These are phyloP conservation scores for Sabuloglossum arenarium DNA, from an alignment of 495 filamentous ascomycete species.

Conservation along the genomic window DNA sequence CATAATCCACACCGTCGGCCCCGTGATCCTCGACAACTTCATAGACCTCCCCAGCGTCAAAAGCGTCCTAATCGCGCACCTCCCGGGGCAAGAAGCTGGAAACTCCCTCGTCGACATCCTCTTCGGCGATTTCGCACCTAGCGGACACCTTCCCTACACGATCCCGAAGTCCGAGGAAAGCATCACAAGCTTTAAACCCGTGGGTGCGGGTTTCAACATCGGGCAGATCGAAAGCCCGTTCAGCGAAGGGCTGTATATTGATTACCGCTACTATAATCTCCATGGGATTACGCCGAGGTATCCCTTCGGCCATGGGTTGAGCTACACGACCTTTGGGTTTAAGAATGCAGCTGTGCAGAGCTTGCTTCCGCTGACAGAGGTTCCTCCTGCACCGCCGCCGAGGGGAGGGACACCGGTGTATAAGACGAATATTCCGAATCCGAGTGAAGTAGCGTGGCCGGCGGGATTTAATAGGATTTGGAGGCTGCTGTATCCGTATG, in stretches of 20 bases:
- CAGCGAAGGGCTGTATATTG: conserved; percentile 62
- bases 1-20: conserved; percentile 67
- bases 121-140: conserved; percentile 73
- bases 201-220: conserved; percentile 17
- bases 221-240: conserved; percentile 38
- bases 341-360: conserved; percentile 31
- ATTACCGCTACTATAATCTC: conserved; percentile 82
- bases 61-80: conserved; percentile 78
- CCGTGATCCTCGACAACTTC: conserved; percentile 62
- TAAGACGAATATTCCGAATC: conserved; percentile 29
- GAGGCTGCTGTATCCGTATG: conserved; percentile 81
- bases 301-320: conserved; percentile 60
- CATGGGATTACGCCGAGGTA: conserved; percentile 40
- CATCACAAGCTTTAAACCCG: neutral
- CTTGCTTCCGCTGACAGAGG: conserved; percentile 31
- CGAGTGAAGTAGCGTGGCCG: conserved; percentile 43
- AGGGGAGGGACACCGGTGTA: conserved; percentile 36
- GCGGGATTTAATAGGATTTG: conserved; percentile 38
- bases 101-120: conserved; percentile 53
- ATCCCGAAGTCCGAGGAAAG: conserved; percentile 61
- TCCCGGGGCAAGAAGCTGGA: conserved; percentile 83
- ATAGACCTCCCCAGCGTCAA: conserved; percentile 78
- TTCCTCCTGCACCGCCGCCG: conserved; percentile 39
- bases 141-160: conserved; percentile 75
- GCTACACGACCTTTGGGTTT: conserved; percentile 62